Percentiles rank a stretch among this genome's conserved stretches.
phyloP scores from a whole-genome alignment of 2,329 filamentous ascomycete species.

The Cylindrodendrum hubeiense region DNA sequence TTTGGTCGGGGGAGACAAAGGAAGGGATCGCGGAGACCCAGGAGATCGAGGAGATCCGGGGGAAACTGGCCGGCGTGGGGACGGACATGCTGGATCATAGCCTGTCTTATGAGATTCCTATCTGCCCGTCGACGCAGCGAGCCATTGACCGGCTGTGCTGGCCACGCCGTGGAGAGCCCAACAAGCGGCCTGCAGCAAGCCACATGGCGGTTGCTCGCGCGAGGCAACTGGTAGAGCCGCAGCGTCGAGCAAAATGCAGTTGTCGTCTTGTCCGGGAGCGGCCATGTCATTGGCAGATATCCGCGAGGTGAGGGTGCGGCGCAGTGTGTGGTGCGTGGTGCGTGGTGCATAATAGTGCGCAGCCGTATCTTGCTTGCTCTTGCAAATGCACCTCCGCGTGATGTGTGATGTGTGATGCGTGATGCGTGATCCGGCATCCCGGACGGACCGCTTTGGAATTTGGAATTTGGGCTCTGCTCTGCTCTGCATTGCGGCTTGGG shows the following conservation, averaged over 20 bases:
- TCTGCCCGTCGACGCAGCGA: background rate
- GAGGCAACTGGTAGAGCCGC: conserved; percentile 11
- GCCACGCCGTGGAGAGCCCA: background rate
- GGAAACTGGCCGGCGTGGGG: background rate
- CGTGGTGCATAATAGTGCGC: too few relatives aligned
- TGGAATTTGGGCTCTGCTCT: conserved; percentile 12
- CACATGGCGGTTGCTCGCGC: conserved; percentile 3
- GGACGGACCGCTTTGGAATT: conserved; percentile 10
- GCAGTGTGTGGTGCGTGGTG: too few relatives aligned
- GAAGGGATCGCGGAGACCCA: background rate
- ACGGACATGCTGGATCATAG: background rate
- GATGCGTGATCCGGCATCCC: conserved; percentile 4
- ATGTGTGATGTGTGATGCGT: too few relatives aligned
- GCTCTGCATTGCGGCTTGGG: background rate
- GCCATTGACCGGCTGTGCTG: background rate
- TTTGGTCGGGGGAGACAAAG: background rate
- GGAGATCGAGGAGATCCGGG: background rate
- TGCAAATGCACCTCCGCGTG: background rate
- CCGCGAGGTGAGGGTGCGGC: too few relatives aligned
- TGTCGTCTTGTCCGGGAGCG: conserved; percentile 19
- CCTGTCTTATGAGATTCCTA: background rate
- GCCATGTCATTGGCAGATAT: conserved; percentile 15
- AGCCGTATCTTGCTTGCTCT: too few relatives aligned
- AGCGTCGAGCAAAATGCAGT: conserved; percentile 12
- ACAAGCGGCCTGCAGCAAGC: background rate